Conservation (phyloP, 768 basidiomycete species). For the Clitopilus hobsonii region DNA sequence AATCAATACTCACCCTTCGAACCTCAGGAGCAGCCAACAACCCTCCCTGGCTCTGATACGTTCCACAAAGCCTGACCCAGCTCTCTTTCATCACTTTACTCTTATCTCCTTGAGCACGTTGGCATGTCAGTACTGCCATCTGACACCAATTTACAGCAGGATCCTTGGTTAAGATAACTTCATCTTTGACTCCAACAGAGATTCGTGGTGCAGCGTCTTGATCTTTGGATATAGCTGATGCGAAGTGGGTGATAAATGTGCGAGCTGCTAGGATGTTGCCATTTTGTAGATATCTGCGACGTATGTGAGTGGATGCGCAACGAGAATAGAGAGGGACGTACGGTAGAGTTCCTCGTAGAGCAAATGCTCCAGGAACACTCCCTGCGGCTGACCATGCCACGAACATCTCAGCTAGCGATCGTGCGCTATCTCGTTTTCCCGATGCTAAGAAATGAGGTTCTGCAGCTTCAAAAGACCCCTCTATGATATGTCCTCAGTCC, state of each 20-base stretch:
- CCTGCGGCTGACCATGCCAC: slow-evolving; percentile 66
- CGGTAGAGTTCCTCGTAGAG: slow-evolving; percentile 83
- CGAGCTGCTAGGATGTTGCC: slow-evolving; percentile 90
- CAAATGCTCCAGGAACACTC: slow-evolving; percentile 64
- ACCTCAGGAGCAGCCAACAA: slow-evolving; percentile 56
- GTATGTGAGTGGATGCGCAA: slow-evolving; percentile 3
- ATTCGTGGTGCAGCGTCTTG: slow-evolving; percentile 42
- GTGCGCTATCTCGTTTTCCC: slow-evolving; percentile 86
- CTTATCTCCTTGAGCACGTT: slow-evolving; percentile 77
- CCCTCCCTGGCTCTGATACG: slow-evolving; percentile 74
- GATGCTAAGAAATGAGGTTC: slow-evolving; percentile 82
- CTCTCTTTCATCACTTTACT: slow-evolving; percentile 72
- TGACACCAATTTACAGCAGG: slow-evolving; percentile 85
- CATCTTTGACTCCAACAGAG: slow-evolving; percentile 43
- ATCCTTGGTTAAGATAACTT: slow-evolving; percentile 73
- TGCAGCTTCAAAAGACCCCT: slow-evolving; percentile 68
- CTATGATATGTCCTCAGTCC: slow-evolving; percentile 32
- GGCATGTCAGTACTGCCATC: slow-evolving; percentile 83
- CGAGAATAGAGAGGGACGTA: slow-evolving; percentile 32
- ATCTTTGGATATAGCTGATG: slow-evolving; percentile 54
- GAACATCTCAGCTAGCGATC: slow-evolving; percentile 82
- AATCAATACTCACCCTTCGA: slow-evolving; percentile 44
- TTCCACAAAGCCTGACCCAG: slow-evolving; percentile 82
- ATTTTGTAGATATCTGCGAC: slow-evolving; percentile 65
- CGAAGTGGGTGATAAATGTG: slow-evolving; percentile 85